Percentiles rank a stretch among this genome's conserved stretches.
phyloP scores from a whole-genome alignment of 768 basidiomycete genomes.

The Filobasidium wieringae region DNA sequence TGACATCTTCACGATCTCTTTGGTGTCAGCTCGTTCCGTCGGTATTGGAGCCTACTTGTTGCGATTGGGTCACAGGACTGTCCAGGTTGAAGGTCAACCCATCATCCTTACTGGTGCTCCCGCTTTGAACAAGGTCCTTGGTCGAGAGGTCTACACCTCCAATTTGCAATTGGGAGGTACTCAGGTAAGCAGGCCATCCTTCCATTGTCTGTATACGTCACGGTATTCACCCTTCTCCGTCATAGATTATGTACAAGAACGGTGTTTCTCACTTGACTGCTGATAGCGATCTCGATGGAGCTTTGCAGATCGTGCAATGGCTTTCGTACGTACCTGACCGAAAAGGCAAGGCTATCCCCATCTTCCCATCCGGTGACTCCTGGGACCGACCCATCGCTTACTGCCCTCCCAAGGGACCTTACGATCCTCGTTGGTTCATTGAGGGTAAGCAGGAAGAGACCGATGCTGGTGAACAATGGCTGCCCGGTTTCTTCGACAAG shows the following conservation, averaged over 20 bases:
- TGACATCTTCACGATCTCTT: constrained; percentile 98
- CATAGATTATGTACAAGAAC: constrained; percentile 94
- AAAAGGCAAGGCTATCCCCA: constrained; percentile 67
- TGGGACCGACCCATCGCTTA: constrained; percentile 93
- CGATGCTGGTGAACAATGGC: constrained; percentile 50
- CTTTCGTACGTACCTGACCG: constrained; percentile 80
- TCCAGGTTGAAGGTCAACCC: constrained; percentile 97
- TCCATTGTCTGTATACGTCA: not conserved
- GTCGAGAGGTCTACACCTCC: constrained; percentile 96
- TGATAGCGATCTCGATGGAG: constrained; percentile 87
- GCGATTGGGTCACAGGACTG: constrained; percentile 89
- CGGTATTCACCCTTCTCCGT: not conserved
- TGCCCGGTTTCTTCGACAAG: constrained; percentile 90
- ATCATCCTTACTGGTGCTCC: constrained; percentile 96
- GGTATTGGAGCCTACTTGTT: constrained; percentile 99
- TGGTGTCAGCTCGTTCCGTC: constrained; percentile 96
- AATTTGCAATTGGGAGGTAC: constrained; percentile 97
- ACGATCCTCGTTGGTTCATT: constrained; percentile 97
- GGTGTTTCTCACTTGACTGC: constrained; percentile 96
- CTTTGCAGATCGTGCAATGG: constrained; percentile 87
- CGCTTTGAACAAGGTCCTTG: constrained; percentile 96
- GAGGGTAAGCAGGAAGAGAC: constrained; percentile 80
- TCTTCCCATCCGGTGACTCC: constrained; percentile 55
- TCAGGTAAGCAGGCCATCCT: constrained; percentile 43
- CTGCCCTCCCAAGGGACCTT: constrained; percentile 79